These are phyloP conservation scores for Fomitiporia mediterranea DNA, from an alignment of 1,284 basidiomycete genomes.

Conservation along the genomic window DNA sequence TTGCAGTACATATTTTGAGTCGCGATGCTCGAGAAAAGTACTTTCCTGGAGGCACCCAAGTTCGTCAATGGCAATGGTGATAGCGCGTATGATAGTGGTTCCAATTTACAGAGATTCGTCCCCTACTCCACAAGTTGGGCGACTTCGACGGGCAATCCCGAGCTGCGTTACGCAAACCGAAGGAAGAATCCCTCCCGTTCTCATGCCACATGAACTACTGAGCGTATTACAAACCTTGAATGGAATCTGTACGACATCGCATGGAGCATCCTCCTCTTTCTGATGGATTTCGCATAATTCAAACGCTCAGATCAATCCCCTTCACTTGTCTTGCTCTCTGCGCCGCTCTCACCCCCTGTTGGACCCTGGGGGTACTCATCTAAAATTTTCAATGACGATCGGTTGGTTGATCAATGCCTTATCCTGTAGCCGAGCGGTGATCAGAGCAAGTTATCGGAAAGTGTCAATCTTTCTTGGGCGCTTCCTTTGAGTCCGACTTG, in stretches of 20 bases:
- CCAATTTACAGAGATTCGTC: slow-evolving; percentile 3
- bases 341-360: slow-evolving; percentile 1
- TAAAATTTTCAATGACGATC: background rate
- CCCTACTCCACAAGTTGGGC: slow-evolving; percentile 5
- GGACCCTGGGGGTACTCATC: background rate
- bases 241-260: background rate
- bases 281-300: slow-evolving; percentile 3
- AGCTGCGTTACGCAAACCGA: slow-evolving; percentile 1
- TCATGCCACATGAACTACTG: slow-evolving; percentile 8
- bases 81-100: background rate
- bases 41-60: slow-evolving; percentile 38
- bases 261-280: slow-evolving; percentile 6
- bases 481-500: slow-evolving; percentile 1
- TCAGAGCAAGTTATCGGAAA: background rate
- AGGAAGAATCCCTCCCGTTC: slow-evolving; percentile 9
- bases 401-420: slow-evolving; percentile 9
- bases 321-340: background rate
- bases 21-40: slow-evolving; percentile 57
- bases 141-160: slow-evolving; percentile 6
- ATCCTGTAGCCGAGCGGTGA: background rate
- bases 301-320: background rate
- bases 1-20: slow-evolving; percentile 72
- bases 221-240: background rate
- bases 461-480: background rate
- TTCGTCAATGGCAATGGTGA: slow-evolving; percentile 31